A percentile compares a stretch with the other conserved stretches of the same genome.
These are phyloP conservation scores for Trichoderma sp. DNA, from an alignment of 2,329 filamentous ascomycete genomes.

Conservation along the genomic window DNA sequence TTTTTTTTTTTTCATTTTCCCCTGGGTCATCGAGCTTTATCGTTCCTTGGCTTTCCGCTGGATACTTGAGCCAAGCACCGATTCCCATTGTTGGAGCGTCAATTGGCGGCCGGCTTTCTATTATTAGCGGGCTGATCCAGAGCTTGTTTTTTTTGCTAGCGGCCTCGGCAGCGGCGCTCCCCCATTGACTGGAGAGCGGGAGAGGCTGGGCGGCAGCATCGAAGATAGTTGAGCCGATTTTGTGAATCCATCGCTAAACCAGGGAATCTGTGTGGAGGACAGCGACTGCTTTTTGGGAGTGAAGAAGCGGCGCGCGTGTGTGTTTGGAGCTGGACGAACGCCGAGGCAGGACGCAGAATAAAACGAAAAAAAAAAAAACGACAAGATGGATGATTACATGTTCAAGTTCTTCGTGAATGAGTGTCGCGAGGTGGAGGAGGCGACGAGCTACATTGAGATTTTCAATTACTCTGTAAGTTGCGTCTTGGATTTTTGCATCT, in stretches of 20 bases:
- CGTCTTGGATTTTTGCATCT: not conserved
- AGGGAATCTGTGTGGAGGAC: not conserved
- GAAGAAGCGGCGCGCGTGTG: not conserved
- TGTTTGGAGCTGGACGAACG: not conserved
- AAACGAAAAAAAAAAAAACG: not conserved
- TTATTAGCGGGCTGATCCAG: not conserved
- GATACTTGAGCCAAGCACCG: not conserved
- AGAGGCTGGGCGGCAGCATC: not conserved
- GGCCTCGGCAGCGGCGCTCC: not conserved
- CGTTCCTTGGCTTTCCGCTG: not conserved
- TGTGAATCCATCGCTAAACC: not conserved
- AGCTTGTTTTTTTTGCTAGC: not conserved
- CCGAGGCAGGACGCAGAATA: not conserved
- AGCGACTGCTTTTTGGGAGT: not conserved
- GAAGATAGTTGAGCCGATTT: not conserved
- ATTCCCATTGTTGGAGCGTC: not conserved
- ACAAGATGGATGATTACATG: constrained; percentile 60
- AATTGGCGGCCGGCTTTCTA: not conserved
- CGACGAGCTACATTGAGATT: constrained; percentile 59
- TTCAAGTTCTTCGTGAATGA: constrained; percentile 51
- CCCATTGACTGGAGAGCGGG: not conserved
- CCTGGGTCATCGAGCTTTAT: too few species aligned
- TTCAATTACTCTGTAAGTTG: constrained; percentile 59
- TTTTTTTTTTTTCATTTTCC: not conserved
- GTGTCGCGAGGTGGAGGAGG: constrained; percentile 53